phyloP scores from a whole-genome alignment of 257 asterid species.

The Osmanthus fragrans region DNA sequence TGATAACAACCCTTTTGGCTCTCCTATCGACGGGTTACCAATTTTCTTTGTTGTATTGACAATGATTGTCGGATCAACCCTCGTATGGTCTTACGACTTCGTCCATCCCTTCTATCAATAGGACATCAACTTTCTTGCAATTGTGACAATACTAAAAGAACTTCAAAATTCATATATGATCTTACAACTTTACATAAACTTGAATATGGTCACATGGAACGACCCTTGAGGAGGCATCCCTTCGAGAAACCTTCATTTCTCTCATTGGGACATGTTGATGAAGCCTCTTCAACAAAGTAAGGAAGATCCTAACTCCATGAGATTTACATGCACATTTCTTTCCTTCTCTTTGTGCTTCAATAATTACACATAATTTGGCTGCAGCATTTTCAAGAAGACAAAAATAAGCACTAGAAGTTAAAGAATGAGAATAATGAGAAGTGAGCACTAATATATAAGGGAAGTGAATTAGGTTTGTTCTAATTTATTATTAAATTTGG shows the following conservation, averaged over 20 bases:
- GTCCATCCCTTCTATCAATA: neutral
- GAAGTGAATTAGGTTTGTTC: neutral
- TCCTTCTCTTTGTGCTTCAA: neutral
- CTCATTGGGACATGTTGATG: neutral
- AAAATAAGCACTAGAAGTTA: conserved; percentile 9
- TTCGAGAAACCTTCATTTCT: neutral
- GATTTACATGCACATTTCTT: neutral
- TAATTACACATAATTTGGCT: neutral
- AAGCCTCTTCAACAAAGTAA: conserved; percentile 2
- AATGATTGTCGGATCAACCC: no score
- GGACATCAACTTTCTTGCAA: neutral
- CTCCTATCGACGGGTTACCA: no score
- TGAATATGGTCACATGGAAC: neutral
- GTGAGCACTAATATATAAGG: conserved; percentile 17
- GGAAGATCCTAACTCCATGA: conserved; percentile 7
- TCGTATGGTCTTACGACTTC: no score
- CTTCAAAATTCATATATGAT: neutral
- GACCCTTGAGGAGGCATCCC: neutral
- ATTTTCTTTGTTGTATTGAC: no score
- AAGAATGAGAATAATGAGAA: conserved; percentile 30
- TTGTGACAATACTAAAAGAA: no score
- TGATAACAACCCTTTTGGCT: no score
- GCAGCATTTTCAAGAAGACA: conserved; percentile 24
- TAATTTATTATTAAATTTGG: neutral
- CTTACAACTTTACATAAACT: neutral